Base-by-base conservation (phyloP, 257 asterid genomes). In the Linderniella brevidens region DNA sequence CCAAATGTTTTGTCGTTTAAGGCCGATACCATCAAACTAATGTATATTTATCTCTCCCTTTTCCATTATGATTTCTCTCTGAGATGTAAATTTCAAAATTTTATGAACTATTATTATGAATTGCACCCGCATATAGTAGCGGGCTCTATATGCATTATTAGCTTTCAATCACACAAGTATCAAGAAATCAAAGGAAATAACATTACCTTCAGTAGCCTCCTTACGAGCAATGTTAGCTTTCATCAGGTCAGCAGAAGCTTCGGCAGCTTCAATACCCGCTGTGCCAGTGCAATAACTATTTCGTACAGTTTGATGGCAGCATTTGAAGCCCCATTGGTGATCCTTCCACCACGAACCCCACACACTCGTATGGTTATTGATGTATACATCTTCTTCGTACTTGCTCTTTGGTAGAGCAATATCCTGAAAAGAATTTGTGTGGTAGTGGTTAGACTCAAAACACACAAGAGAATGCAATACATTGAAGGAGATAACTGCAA, bases 311-410 rank as follows among this genome's bases (percentile, higher is more conserved):
- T 80, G 90, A 49, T 75, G 82, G 79, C 98, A 88, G 61, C 98
- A 88, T 58, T 74, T 78, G 65, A 78, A 88, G 37, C 95, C 98
- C 98, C 95, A 88, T 46, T 84, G 96, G 50, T 78, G 82, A 68
- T 88, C 93, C 64, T 56, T 84, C 98, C 96, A 88, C 95, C 94
- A 88, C 3, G 96, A 84, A 38, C 98, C 98, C 96, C 98, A 84
- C 19, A 88, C 93, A 36, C 65, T 71, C 0, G 80, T 72, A 67
- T 84, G 98, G 64, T 84, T 84, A 56, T 88, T 88, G 19, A 53
- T 67, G 45, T 56, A 71, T 38, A 74, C 75, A 59, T 88, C 98
- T 62, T 88, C 97, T 63, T 84, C 96, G 16, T 84, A 88, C 68
- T 88, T 88, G 74, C 93, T 84, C 58, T 74, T 76, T 0, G 98